Base-by-base conservation (phyloP, 805 yeast species). In the Vanderwaltozyma yarrowii region DNA sequence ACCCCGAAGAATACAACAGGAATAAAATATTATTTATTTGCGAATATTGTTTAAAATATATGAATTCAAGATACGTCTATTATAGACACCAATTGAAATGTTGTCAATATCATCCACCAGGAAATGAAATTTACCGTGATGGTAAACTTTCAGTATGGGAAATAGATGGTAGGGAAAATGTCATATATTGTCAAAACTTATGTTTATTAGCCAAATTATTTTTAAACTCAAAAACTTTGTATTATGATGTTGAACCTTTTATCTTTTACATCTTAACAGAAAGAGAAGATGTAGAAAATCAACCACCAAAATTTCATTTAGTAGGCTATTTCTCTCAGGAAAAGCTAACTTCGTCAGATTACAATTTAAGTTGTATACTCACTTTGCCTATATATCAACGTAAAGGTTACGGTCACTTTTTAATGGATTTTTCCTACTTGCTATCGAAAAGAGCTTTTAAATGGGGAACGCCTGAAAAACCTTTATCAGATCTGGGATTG, bases 251-350 rank as follows among this genome's bases (percentile, higher is more conserved):
- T 32, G 96, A 92, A 58, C 96, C 97, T 1, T 89, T 89, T 50
- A 73, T 82, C 54, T 92, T 92, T 54, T 92, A 89, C 60, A 76
- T 88, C 2, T 60, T 92, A 32, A 82, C 89, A 5, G 92, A 82
- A 46, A 65, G 71, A 31, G 83, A 78, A 49, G 66, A 52, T 5
- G 35, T 44, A 0, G 46, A 51, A 3, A 52, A 54, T 7, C 13
- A 10, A 10, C 10, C 16, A 16, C 39, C 43, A 3, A 67, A 66
- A 14, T 80, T 80, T 53, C 87, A 84, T 52, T 82, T 92, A 61
- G 88, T 88, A 28, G 98, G 98, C 0, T 92, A 92, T 58, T 92
- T 92, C 55, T 83, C 95, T 18, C 92, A 92, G 51, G 96, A 88
- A 51, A 71, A 71, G 41, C 65, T 81, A 42, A 80, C 78, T 45